phyloP scores from a whole-genome alignment of 345 rosid species.

The Brassica carinata region DNA sequence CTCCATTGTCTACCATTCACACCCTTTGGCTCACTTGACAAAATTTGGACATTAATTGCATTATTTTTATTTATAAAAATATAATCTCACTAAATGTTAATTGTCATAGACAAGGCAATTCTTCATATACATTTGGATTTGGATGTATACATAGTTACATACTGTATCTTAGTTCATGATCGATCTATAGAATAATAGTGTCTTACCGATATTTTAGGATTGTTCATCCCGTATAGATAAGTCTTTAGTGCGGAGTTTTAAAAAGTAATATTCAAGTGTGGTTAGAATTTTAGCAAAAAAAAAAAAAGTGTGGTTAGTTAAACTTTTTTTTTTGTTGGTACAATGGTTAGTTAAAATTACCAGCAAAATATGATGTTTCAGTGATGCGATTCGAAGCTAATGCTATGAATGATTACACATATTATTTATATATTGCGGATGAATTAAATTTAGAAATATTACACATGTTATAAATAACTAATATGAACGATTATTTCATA shows the following conservation, averaged over 20 bases:
- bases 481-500: not conserved
- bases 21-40: conserved; percentile 20
- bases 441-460: not conserved
- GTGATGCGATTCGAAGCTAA: not conserved
- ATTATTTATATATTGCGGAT: not conserved
- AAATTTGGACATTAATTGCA: conserved; percentile 3
- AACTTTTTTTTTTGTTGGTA: too few species aligned
- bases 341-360: not conserved
- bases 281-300: too few species aligned
- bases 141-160: not conserved
- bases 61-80: not conserved
- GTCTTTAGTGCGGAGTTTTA: not conserved
- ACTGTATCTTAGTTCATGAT: not conserved
- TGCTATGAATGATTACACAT: not conserved
- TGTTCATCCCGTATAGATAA: not conserved
- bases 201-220: not conserved
- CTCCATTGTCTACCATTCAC: conserved; percentile 54
- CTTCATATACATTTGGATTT: not conserved
- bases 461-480: not conserved
- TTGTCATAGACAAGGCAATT: not conserved
- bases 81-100: not conserved
- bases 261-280: not conserved
- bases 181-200: not conserved
- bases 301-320: not conserved
- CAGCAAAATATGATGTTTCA: not conserved